Base-by-base conservation (phyloP, 768 basidiomycete species). In the Pleurotus tuber-regium region DNA sequence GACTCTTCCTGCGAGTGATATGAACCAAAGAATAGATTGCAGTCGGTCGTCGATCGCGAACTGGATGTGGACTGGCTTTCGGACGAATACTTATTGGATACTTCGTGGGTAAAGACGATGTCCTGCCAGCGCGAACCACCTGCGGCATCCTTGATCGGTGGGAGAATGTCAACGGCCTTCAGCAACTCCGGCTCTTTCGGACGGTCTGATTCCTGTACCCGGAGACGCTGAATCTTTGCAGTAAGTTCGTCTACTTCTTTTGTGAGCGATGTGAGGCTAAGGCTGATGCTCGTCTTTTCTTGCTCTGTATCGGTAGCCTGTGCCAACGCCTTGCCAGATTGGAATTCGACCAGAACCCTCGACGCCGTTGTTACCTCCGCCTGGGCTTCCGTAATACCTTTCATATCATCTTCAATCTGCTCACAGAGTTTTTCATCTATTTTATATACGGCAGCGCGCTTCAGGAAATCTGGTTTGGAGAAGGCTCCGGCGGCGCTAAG, bases 111-210 rank as follows among this genome's bases (percentile, higher is more conserved):
- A 30, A 64, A 38, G 1, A 43, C 36, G 14, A 64, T 49, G 24
- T 59, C 53, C 30, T 62, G 61, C 63, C 63, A 64, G 10, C 63
- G 59, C 39, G 61, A 62, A 4, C 63, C 63, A 6, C 63, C 61
- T 2, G 63, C n/a, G n/a, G n/a, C n/a, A 59, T 2, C 49, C 52
- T 9, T 10, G 44, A 7, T 59, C 55, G 24, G 41, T 19, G 25
- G 59, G 52, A 52, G 12, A 54, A 54, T n/a, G 43, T 23, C 10
- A 54, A 11, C n/a, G 48, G 26, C 16, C 28, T 39, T 25, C 14
- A 40, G 38, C 12, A n/a, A n/a, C n/a, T n/a, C n/a, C n/a, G n/a
- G n/a, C n/a, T n/a, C n/a, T n/a, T 40, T 52, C 47, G 33, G 33
- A 4, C 16, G 7, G 6, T 29, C 12, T 21, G 35, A 9, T 23